Conservation (phyloP, 2,329 filamentous ascomycete genomes). For the Dactylellina leptospora region DNA sequence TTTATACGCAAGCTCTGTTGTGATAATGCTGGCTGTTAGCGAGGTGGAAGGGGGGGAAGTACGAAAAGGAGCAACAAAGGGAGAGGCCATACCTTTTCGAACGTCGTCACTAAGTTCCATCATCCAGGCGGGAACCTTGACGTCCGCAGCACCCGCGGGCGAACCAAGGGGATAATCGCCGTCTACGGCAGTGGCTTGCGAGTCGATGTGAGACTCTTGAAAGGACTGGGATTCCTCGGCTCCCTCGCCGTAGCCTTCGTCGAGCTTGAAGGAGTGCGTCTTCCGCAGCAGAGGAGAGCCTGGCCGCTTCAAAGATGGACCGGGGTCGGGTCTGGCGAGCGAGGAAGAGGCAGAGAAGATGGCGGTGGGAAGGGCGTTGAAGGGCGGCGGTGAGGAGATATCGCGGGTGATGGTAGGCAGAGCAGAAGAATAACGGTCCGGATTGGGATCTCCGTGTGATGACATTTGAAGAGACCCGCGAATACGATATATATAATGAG, state of each 20-base stretch:
- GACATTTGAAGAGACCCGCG: constrained; percentile 43
- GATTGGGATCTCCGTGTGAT: constrained; percentile 46
- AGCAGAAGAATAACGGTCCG: constrained; percentile 36
- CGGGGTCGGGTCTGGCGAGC: constrained; percentile 17
- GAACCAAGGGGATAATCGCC: constrained; percentile 58
- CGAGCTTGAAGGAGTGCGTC: constrained; percentile 46
- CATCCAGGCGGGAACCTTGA: constrained; percentile 67
- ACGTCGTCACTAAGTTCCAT: constrained; percentile 66
- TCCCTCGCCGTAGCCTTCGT: constrained; percentile 53
- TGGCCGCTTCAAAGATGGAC: constrained; percentile 34
- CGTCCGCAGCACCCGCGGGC: constrained; percentile 56
- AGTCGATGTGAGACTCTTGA: constrained; percentile 56
- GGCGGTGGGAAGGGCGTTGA: constrained; percentile 4
- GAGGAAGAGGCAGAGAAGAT: constrained; percentile 5
- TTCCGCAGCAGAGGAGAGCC: constrained; percentile 46
- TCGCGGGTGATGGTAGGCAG: not conserved
- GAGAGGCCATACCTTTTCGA: constrained; percentile 64
- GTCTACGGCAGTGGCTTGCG: constrained; percentile 59
- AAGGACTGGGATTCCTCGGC: constrained; percentile 41
- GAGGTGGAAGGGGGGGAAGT: constrained; percentile 16
- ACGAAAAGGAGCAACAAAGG: constrained; percentile 5
- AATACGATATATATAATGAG: not conserved
- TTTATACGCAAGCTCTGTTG: constrained; percentile 78
- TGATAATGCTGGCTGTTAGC: constrained; percentile 30
- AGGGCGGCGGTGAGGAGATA: constrained; percentile 1